Evolutionary conservation across 768 basidiomycete species (phyloP).

Genomic region (Mycena maculata): DNA sequence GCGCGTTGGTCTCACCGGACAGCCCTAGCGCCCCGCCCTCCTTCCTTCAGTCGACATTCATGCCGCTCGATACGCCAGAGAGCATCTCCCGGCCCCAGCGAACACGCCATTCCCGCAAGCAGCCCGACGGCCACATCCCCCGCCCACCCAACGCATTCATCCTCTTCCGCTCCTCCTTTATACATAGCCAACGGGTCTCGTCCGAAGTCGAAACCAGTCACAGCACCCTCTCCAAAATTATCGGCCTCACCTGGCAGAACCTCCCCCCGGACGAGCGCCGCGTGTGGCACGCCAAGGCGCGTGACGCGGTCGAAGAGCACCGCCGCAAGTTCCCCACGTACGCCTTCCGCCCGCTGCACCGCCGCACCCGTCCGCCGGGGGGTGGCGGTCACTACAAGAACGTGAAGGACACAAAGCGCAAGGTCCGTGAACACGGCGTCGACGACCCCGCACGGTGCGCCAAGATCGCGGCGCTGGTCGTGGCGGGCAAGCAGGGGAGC

Average conservation of each 20-base stretch:
- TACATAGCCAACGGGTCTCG: slow-evolving; percentile 82
- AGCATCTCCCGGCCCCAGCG: neutral
- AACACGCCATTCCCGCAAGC: slow-evolving; percentile 19
- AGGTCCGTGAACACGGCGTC: slow-evolving; percentile 62
- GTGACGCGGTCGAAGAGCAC: slow-evolving; percentile 76
- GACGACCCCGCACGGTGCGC: neutral
- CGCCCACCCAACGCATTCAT: slow-evolving; percentile 91
- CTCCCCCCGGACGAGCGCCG: slow-evolving; percentile 80
- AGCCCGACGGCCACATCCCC: slow-evolving; percentile 66
- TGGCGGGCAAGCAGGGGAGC: neutral
- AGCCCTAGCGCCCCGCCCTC: too few species aligned
- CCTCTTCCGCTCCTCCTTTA: slow-evolving; percentile 86
- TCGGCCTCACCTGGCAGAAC: slow-evolving; percentile 85
- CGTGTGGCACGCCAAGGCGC: slow-evolving; percentile 82
- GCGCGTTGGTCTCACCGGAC: neutral
- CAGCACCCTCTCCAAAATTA: slow-evolving; percentile 86
- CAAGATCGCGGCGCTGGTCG: neutral
- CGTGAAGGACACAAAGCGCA: slow-evolving; percentile 58
- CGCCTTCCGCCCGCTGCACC: slow-evolving; percentile 67
- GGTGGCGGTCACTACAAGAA: slow-evolving; percentile 39
- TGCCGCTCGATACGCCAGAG: neutral
- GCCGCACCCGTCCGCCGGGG: slow-evolving; percentile 43
- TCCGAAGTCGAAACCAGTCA: slow-evolving; percentile 85
- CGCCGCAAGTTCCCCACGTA: slow-evolving; percentile 80
- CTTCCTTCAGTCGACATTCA: neutral